A percentile compares a stretch with the other conserved stretches of the same genome.
Conservation (phyloP, 1,284 basidiomycete species). For the Cryptococcus sp. region DNA sequence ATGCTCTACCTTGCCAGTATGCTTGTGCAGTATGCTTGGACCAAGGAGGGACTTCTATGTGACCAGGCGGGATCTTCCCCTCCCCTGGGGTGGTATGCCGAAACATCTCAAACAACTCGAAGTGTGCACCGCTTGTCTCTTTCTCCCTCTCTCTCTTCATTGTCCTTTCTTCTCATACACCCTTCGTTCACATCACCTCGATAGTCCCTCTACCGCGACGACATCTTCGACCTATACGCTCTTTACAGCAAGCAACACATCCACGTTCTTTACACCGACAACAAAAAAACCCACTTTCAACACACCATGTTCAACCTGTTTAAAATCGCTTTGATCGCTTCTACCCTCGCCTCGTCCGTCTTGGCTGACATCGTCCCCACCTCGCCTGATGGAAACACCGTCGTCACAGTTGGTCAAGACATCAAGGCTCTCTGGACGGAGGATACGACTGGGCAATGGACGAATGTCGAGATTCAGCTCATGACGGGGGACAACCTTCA, state of each 20-base stretch:
- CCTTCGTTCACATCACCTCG: too few species aligned
- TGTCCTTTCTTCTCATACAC: too few species aligned
- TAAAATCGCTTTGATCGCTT: not conserved
- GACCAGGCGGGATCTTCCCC: too few species aligned
- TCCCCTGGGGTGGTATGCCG: too few species aligned
- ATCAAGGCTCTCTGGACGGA: conserved; percentile 40
- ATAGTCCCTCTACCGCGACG: too few species aligned
- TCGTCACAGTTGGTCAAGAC: conserved; percentile 33
- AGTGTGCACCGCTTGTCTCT: too few species aligned
- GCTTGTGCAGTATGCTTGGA: too few species aligned
- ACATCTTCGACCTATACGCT: too few species aligned
- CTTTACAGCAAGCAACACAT: not conserved
- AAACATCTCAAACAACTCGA: too few species aligned
- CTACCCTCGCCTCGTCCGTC: not conserved
- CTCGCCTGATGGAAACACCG: conserved; percentile 36
- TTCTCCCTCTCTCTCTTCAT: too few species aligned
- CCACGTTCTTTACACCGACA: not conserved
- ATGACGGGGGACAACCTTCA: conserved; percentile 44
- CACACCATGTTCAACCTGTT: not conserved
- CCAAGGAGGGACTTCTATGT: too few species aligned
- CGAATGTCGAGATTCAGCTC: conserved; percentile 39
- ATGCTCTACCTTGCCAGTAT: too few species aligned
- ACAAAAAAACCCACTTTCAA: not conserved
- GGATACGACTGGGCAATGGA: conserved; percentile 46
- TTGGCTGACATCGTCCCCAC: conserved; percentile 41